Evolutionary conservation across 2,329 filamentous ascomycete species (phyloP).

Genomic region (Xylaria sp.): DNA sequence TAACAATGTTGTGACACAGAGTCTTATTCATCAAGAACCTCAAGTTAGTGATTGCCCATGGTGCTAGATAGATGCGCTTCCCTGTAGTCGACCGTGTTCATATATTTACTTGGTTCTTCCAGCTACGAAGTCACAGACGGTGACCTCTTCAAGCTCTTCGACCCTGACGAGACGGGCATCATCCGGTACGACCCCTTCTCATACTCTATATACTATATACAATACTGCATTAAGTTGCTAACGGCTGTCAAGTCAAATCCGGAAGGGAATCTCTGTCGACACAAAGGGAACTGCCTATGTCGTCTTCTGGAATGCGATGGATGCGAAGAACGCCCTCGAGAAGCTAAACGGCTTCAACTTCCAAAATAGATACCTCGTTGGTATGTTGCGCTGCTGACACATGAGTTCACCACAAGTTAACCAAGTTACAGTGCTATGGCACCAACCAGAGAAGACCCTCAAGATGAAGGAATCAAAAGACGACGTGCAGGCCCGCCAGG

Average conservation of each 20-base stretch:
- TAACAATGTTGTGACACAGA: constrained; percentile 64
- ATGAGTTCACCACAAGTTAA: constrained; percentile 27
- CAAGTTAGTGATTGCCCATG: constrained; percentile 70
- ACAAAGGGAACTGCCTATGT: constrained; percentile 99
- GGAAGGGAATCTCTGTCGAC: constrained; percentile 95
- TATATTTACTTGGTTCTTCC: constrained; percentile 35
- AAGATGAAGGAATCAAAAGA: constrained; percentile 95
- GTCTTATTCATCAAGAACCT: constrained; percentile 99
- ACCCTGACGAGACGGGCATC: constrained; percentile 47
- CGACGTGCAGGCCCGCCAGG: constrained; percentile 91
- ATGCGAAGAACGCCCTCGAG: constrained; percentile 98
- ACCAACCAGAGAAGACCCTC: constrained; percentile 73
- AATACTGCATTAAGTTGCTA: constrained; percentile 35
- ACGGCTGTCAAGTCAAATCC: constrained; percentile 79
- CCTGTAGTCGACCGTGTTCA: constrained; percentile 9
- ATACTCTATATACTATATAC: background rate
- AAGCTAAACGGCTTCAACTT: constrained; percentile 99
- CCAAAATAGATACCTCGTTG: constrained; percentile 98
- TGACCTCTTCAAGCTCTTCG: constrained; percentile 98
- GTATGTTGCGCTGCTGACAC: constrained; percentile 66
- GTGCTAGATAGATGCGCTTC: background rate
- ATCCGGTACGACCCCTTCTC: constrained; percentile 44
- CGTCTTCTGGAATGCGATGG: constrained; percentile 99
- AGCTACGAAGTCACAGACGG: constrained; percentile 99
- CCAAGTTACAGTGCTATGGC: constrained; percentile 63